A percentile compares a stretch with the other conserved stretches of the same genome.
These are phyloP conservation scores for Plantago coronopus DNA, from an alignment of 305 asterid genomes.

Conservation along the genomic window DNA sequence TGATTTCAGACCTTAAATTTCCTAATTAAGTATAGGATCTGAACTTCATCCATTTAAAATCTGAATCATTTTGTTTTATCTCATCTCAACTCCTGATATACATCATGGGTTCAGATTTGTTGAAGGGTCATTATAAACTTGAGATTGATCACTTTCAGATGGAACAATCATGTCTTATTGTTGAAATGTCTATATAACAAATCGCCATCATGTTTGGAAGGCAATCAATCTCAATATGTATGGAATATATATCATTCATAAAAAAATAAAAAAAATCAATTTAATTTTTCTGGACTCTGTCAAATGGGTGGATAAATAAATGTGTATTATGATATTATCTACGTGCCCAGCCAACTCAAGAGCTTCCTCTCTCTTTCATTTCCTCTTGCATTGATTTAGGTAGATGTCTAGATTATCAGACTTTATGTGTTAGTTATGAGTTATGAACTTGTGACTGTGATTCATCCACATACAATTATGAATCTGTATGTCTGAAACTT, in stretches of 20 bases:
- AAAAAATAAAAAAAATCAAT: no score
- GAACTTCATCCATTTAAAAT: not conserved
- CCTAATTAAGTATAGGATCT: not conserved
- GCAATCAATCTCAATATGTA: not conserved
- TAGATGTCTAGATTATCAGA: not conserved
- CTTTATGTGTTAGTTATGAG: not conserved
- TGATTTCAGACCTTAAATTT: not conserved
- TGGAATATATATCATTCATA: no score
- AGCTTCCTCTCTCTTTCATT: not conserved
- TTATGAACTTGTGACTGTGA: not conserved
- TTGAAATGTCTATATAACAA: conserved; percentile 21
- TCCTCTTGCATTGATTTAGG: not conserved
- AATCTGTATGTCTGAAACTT: not conserved
- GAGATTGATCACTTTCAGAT: conserved; percentile 15
- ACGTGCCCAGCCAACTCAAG: no score
- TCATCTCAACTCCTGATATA: conserved; percentile 13
- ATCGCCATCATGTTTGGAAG: conserved; percentile 3
- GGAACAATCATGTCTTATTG: conserved; percentile 6
- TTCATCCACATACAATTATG: not conserved
- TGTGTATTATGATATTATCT: no score
- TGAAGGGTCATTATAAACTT: conserved; percentile 22
- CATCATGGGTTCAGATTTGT: conserved; percentile 19
- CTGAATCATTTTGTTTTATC: conserved; percentile 2
- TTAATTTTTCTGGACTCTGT: not conserved
- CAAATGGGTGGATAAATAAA: not conserved